Base-by-base conservation (phyloP, 2,329 filamentous ascomycete genomes). In the Clathrospora elynae region DNA sequence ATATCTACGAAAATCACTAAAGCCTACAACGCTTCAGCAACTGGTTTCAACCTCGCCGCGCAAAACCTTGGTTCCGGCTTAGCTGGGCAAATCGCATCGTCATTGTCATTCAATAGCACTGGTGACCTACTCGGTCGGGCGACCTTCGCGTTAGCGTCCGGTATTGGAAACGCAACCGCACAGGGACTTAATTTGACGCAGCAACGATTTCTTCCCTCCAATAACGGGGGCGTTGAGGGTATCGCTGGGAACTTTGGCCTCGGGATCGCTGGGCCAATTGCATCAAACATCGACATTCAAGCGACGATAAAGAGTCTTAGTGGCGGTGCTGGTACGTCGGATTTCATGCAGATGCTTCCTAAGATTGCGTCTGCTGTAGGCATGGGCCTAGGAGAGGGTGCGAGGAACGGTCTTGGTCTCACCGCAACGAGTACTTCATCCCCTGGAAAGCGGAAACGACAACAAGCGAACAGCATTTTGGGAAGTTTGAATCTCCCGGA, bases 241-340 rank as follows among this genome's bases (percentile, higher is more conserved):
- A 43, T 65, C 9, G 60, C 61, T n/a, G 52, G 51, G 1, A 66
- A 65, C 16, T 24, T 66, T 19, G 61, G 62, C 1, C 51, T 66
- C 2, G 62, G 62, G 2, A 17, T 65, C 6, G 46, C 59, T 1
- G 44, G 35, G 9, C 61, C 62, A 2, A 59, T 66, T 13, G 51
- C 54, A 3, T 53, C 53, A 5, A 62, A 49, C 8, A 55, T 60
- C 18, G 46, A 61, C 13, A 35, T 62, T 13, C 46, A 53, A 24
- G 42, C 49, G 3, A 30, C 59, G 12, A 31, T 63, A 24, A 49
- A 31, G n/a, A 55, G 43, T 17, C 30, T 40, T 2, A 47, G 44
- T 14, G 49, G 35, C 2, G 38, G 31, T 16, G 34, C 35, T 5
- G 18, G 18, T 20, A 22, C 24, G 13, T 38, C 46, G 4, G 34